phyloP scores from a whole-genome alignment of 106 monocot species.

The Dioscorea zingiberensis region DNA sequence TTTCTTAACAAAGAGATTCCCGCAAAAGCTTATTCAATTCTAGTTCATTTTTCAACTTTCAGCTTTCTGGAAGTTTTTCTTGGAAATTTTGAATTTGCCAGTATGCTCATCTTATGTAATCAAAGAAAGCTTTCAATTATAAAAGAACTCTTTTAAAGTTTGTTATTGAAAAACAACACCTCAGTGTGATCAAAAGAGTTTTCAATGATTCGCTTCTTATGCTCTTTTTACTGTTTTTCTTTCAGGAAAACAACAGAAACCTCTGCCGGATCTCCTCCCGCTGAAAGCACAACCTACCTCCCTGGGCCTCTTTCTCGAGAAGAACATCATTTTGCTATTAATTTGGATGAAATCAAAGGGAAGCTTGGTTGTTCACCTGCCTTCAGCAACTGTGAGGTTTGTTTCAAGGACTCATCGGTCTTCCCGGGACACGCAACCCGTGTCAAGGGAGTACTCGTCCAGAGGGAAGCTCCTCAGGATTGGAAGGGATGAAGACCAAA shows the following conservation, averaged over 20 bases:
- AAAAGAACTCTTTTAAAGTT: no score
- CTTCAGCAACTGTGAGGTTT: conserved; percentile 61
- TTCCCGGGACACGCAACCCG: conserved; percentile 66
- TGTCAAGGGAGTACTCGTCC: conserved; percentile 66
- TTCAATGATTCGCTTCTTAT: no score
- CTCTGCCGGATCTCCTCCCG: conserved; percentile 77
- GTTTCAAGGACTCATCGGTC: conserved; percentile 89
- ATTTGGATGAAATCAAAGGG: conserved; percentile 57
- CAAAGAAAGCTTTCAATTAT: no score
- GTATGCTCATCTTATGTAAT: no score
- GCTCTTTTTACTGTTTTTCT: background rate
- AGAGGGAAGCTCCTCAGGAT: conserved; percentile 77
- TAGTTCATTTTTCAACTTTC: no score
- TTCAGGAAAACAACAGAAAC: conserved; percentile 71
- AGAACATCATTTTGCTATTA: conserved; percentile 85
- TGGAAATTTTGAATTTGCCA: no score
- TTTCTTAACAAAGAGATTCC: no score
- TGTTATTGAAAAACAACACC: no score
- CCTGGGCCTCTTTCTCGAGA: conserved; percentile 80
- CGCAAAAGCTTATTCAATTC: no score
- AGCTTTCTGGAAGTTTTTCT: no score
- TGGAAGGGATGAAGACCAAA: conserved; percentile 99
- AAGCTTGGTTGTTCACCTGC: conserved; percentile 81
- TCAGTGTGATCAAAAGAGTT: no score
- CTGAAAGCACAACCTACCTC: conserved; percentile 82